Evolutionary conservation across 139 green algal genomes (phyloP).

Genomic region (Chlamydomonas sphaeroides): DNA sequence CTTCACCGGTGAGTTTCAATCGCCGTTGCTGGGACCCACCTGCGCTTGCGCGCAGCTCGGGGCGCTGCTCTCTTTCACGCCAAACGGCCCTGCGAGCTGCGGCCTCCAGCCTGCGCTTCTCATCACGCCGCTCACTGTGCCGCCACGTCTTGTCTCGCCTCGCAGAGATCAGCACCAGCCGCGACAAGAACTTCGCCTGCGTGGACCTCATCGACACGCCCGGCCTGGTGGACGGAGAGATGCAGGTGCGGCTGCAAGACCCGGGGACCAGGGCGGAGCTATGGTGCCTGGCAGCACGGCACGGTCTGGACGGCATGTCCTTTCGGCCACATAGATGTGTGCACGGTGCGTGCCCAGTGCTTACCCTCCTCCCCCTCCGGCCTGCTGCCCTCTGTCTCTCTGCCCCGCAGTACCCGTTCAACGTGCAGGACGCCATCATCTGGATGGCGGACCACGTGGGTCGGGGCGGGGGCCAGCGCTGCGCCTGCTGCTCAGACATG

Average conservation of each 20-base stretch:
- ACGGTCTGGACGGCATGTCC: no score
- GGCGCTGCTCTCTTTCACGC: no score
- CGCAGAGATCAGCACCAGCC: slow-evolving; percentile 68
- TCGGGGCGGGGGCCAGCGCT: neutral
- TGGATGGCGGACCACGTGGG: slow-evolving; percentile 71
- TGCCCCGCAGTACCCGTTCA: slow-evolving; percentile 68
- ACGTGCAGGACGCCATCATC: slow-evolving; percentile 70
- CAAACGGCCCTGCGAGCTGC: no score
- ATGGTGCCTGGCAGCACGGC: no score
- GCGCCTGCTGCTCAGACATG: neutral
- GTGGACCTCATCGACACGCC: slow-evolving; percentile 77
- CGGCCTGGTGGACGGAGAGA: slow-evolving; percentile 76
- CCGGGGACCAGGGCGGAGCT: neutral
- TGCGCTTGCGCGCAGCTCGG: no score
- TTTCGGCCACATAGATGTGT: no score
- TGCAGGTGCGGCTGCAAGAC: slow-evolving; percentile 54
- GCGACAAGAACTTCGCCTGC: slow-evolving; percentile 72
- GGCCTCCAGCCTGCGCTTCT: no score
- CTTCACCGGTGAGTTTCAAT: slow-evolving; percentile 63
- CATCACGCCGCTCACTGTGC: no score
- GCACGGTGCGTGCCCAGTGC: no score
- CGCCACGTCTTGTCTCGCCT: no score
- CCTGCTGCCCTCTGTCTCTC: no score
- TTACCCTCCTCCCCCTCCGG: neutral
- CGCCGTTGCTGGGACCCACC: no score